Base-by-base conservation (phyloP, 2,329 filamentous ascomycete species). In the Biscogniauxia marginata region DNA sequence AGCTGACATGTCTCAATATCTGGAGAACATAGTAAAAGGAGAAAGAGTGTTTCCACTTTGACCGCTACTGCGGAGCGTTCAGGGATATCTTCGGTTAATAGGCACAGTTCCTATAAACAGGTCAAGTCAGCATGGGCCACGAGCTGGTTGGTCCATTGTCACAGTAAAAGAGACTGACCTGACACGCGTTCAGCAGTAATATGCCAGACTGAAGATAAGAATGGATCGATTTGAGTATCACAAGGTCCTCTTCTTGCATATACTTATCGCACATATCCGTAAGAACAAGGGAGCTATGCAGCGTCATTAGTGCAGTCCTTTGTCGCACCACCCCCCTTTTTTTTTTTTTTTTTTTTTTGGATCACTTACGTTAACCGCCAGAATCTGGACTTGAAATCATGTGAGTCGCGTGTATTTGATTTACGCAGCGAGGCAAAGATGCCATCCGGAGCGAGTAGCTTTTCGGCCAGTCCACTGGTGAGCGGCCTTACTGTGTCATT, bases 1-100 rank as follows among this genome's bases (percentile, higher is more conserved):
- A 85, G 73, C 62, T 86, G 85, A 64, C 86, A 89, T 7, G 80
- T 83, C 48, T 87, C 84, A 34, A 89, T 81, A 56, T 87, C 84
- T 6, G 84, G 78, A 16, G 85, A 88, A 65, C 86, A 89, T 7
- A 89, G 76, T 1, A 84, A 82, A 8, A 87, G 79, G 4, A 89
- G 72, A 44, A 89, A 78, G 1, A 84, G 76, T 0, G 84, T 86
- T 70, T 89, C 86, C 4, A 86, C 74, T 62, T 80, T 84, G 6
- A 77, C 79, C 4, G 77, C 79, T 13, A 82, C 78, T 16, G 75
- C 74, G 21, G 76, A 76, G 25, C 84, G 76, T 62, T 88, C 82
- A 1, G 79, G 71, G 19, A 84, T 74, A 46, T 85, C 84, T 46
- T 79, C 78, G 1, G 80, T 73, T 7, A 84, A 68, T 46, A 82